A percentile compares a stretch with the other conserved stretches of the same genome.
Conservation (phyloP, 129 eudicot genomes). For the Flaveria trinervia region DNA sequence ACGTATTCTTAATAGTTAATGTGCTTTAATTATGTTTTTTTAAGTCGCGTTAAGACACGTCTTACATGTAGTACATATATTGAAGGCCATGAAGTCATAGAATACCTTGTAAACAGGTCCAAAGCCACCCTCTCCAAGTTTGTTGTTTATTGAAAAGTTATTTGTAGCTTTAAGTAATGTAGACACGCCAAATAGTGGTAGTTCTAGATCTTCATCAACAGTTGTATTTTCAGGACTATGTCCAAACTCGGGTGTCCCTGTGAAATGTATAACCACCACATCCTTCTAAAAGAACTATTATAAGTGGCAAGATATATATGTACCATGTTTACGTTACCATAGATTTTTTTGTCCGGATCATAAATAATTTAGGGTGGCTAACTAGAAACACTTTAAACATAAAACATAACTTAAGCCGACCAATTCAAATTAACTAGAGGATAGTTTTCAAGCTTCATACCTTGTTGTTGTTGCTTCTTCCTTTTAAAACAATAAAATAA, state of each 20-base stretch:
- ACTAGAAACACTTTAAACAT: too few relatives aligned
- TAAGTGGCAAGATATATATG: too few relatives aligned
- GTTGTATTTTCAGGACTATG: not conserved
- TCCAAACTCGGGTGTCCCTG: constrained; percentile 11
- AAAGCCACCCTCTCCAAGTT: constrained; percentile 53
- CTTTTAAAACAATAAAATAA: constrained; percentile 2
- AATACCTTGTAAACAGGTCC: constrained; percentile 46
- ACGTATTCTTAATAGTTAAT: not conserved
- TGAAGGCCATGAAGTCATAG: not conserved
- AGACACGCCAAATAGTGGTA: constrained; percentile 31
- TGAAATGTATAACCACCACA: not conserved
- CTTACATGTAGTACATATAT: not conserved
- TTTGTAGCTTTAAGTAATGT: constrained; percentile 38
- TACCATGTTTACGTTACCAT: too few relatives aligned
- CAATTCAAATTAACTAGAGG: too few relatives aligned
- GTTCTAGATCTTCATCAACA: constrained; percentile 29
- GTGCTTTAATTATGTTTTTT: too few relatives aligned
- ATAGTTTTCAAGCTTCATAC: not conserved
- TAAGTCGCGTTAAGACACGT: not conserved
- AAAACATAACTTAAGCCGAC: too few relatives aligned
- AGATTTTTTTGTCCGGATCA: not conserved
- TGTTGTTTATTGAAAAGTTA: constrained; percentile 32
- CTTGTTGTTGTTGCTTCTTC: constrained; percentile 16
- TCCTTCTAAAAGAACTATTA: not conserved
- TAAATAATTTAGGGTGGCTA: too few relatives aligned